A percentile compares a stretch with the other conserved stretches of the same genome.
phyloP scores from a whole-genome alignment of 352 stramenopile genomes.

The Globisporangium middletonii region DNA sequence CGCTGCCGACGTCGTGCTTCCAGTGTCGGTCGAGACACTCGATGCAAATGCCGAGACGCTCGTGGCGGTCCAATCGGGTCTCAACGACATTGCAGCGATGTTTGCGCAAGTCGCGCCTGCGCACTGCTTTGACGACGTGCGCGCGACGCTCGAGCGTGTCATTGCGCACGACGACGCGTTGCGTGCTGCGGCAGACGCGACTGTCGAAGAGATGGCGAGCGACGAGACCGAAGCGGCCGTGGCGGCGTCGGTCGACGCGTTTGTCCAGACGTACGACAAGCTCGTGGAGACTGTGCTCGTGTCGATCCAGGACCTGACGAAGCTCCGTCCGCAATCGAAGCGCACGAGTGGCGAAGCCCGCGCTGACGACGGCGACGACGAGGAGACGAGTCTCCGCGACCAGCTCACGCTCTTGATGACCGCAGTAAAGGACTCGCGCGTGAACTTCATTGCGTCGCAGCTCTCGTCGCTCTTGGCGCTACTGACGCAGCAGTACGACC shows the following conservation, averaged over 20 bases:
- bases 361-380: conserved; percentile 18
- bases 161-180: conserved; percentile 34
- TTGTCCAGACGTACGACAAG: conserved; percentile 56
- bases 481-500: conserved; percentile 43
- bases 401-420: conserved; percentile 41
- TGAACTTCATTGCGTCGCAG: conserved; percentile 66
- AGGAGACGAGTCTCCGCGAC: conserved; percentile 29
- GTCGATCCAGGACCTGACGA: conserved; percentile 77
- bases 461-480: conserved; percentile 37
- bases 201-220: conserved; percentile 14
- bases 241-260: conserved; percentile 25
- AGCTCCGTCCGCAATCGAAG: conserved; percentile 21
- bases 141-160: conserved; percentile 19
- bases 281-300: conserved; percentile 72
- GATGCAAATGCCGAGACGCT: conserved; percentile 29
- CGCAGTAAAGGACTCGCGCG: conserved; percentile 60
- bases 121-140: conserved; percentile 31
- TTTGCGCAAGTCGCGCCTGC: conserved; percentile 24
- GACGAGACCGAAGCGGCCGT: conserved; percentile 13
- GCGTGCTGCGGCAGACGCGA: neutral
- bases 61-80: conserved; percentile 21
- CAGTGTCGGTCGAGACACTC: conserved; percentile 23
- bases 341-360: neutral
- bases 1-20: conserved; percentile 11
- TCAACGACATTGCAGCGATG: conserved; percentile 19